phyloP scores from a whole-genome alignment of 176 grass and related monocot genomes.

The Aegilops bicornis region DNA sequence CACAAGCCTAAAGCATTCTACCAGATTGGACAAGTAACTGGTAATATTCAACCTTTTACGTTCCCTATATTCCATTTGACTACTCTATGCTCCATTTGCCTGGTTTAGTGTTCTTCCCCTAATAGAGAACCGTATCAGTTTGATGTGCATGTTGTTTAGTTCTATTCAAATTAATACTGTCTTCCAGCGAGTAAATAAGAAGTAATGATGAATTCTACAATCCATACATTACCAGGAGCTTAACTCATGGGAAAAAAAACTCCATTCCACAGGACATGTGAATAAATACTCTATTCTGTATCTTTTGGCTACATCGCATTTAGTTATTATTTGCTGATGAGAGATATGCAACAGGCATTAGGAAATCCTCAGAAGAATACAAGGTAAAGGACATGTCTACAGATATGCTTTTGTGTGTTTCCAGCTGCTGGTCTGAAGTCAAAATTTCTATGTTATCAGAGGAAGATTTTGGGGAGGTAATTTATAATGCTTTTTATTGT shows the following conservation, averaged over 20 bases:
- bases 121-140: background rate
- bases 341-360: slow-evolving; percentile 51
- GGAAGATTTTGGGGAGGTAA: slow-evolving; percentile 83
- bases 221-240: background rate
- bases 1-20: slow-evolving; percentile 29
- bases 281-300: background rate
- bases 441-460: slow-evolving; percentile 68
- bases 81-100: background rate
- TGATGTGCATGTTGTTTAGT: background rate
- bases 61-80: slow-evolving; percentile 3
- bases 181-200: slow-evolving; percentile 7
- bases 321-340: slow-evolving; percentile 24
- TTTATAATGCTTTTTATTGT: slow-evolving; percentile 5
- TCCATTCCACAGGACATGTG: background rate
- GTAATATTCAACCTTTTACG: slow-evolving; percentile 45
- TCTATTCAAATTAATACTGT: background rate
- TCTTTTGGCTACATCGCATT: slow-evolving; percentile 6
- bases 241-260: background rate
- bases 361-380: slow-evolving; percentile 62
- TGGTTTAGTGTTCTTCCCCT: background rate
- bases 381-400: slow-evolving; percentile 52
- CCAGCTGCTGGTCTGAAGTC: slow-evolving; percentile 52
- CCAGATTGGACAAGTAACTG: slow-evolving; percentile 72
- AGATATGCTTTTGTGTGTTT: slow-evolving; percentile 59
- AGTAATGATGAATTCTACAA: background rate